Percentiles rank a stretch among this genome's conserved stretches.
Evolutionary conservation across 2,329 filamentous ascomycete species (phyloP).

Genomic region (Arthrinium phaeospermum): DNA sequence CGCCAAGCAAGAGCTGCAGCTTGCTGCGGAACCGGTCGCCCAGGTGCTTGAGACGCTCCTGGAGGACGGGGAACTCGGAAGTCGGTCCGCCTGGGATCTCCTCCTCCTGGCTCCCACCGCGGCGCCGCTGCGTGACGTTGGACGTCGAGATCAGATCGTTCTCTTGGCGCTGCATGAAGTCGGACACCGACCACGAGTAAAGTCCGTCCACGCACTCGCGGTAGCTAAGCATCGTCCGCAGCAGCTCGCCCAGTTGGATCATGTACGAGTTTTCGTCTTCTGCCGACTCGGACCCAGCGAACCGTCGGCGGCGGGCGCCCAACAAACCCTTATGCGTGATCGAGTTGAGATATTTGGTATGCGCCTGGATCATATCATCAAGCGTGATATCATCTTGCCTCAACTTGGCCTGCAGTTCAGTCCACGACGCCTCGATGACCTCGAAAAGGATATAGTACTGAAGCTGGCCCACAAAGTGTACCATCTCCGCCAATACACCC

Average conservation of each 20-base stretch:
- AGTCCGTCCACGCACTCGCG: constrained; percentile 92
- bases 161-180: constrained; percentile 92
- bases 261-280: constrained; percentile 82
- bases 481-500: constrained; percentile 93
- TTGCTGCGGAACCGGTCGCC: constrained; percentile 77
- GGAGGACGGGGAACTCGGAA: constrained; percentile 74
- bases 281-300: constrained; percentile 52
- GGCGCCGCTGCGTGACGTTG: constrained; percentile 35
- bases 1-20: constrained; percentile 83
- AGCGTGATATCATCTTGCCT: constrained; percentile 86
- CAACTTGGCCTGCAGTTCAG: constrained; percentile 82
- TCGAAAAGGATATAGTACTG: constrained; percentile 99
- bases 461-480: constrained; percentile 95
- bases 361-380: constrained; percentile 92
- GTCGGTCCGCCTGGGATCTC: constrained; percentile 62
- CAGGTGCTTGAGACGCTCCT: constrained; percentile 74
- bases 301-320: constrained; percentile 66
- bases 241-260: constrained; percentile 86
- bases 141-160: constrained; percentile 60
- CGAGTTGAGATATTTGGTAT: constrained; percentile 86
- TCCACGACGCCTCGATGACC: constrained; percentile 97
- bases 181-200: constrained; percentile 92
- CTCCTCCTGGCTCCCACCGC: constrained; percentile 33
- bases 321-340: constrained; percentile 97
- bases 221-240: constrained; percentile 93